Evolutionary conservation across 2,329 filamentous ascomycete species (phyloP).

Genomic region (Penicillium sp.): DNA sequence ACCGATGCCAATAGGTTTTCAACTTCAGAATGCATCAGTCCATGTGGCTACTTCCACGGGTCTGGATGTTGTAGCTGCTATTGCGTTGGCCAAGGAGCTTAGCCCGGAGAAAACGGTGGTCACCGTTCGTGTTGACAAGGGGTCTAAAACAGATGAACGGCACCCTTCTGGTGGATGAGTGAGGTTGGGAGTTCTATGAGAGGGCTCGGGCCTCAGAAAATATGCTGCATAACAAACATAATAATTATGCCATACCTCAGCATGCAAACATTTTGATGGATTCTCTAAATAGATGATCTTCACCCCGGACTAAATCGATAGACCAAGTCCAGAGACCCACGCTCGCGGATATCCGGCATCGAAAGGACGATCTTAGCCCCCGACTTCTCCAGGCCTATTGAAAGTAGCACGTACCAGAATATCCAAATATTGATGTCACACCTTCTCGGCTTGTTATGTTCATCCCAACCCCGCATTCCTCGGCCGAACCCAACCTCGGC

Average conservation of each 20-base stretch:
- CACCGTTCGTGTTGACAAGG: neutral
- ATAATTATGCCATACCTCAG: neutral
- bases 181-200: neutral
- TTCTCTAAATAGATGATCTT: neutral
- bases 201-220: too few relatives aligned
- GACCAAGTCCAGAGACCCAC: neutral
- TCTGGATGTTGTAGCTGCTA: neutral
- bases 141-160: neutral
- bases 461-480: conserved; percentile 1
- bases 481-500: conserved; percentile 8
- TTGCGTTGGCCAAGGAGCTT: neutral
- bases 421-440: neutral
- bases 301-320: neutral
- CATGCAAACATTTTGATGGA: neutral
- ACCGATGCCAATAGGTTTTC: too few relatives aligned
- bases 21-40: too few relatives aligned
- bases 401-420: too few relatives aligned
- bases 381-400: neutral
- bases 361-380: neutral
- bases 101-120: neutral
- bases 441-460: neutral
- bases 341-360: neutral
- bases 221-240: too few relatives aligned
- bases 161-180: neutral
- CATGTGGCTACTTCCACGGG: too few relatives aligned